Evolutionary conservation across 371 early-diverging fungal genomes (phyloP), one percentile per base, ranked within the genome.

Genomic region (Quaeritorhiza haematococci): DNA sequence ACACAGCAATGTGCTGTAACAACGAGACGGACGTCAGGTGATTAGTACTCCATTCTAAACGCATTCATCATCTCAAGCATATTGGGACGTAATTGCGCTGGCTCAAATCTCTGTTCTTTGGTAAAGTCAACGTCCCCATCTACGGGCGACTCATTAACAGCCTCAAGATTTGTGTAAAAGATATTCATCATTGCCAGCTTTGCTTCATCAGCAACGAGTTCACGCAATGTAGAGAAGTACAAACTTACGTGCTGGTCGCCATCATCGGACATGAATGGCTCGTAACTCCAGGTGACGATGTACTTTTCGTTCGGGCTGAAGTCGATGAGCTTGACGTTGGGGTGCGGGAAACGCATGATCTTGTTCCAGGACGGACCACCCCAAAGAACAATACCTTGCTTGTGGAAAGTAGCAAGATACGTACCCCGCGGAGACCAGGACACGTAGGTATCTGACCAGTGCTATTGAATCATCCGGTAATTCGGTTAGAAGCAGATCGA

Each of bases 381-480:
- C 96, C 96, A 98, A 55, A 98, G 82, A 24, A 84, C 94, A 50
- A 96, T 84, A 61, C 97, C 97, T 71, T 88, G 93, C 54, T 84
- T 82, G 71, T 97, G 97, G 82, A 94, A 82, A 33, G 96, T 94
- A 43, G 89, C 82, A 50, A 98, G 79, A 71, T 91, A 98, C 26
- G 91, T 88, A 49, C 98, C 98, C 30, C 81, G 76, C 15, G 97
- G 92, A 10, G 96, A 95, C 96, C 97, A 98, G 68, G 87, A 79
- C 35, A 93, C 86, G 67, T 92, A 92, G 43, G 83, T 84, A 63
- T 95, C 96, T 45, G 95, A 93, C 96, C 96, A 96, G 82, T 90
- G 82, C 84, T 85, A 56, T 34, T 41, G 3, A 33, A 17, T n/a
- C n/a, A n/a, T n/a, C n/a, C n/a, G n/a, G n/a, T n/a, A n/a, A n/a